A percentile compares a stretch with the other conserved stretches of the same genome.
These are phyloP conservation scores for Mycena vulgaris DNA, from an alignment of 768 basidiomycete genomes.

Conservation along the genomic window DNA sequence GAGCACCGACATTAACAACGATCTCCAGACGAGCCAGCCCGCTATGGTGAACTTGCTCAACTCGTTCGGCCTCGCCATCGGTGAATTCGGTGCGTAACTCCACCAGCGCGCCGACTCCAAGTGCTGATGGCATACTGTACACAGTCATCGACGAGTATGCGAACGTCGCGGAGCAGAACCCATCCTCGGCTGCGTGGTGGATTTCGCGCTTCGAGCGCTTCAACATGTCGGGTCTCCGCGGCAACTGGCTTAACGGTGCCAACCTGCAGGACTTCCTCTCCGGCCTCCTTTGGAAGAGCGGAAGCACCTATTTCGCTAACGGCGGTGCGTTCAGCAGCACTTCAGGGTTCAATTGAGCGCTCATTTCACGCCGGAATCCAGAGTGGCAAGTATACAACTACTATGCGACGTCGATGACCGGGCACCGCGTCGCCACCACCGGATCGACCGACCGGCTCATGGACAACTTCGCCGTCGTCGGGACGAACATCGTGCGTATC, in stretches of 20 bases:
- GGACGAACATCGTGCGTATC: constrained; percentile 40
- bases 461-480: constrained; percentile 42
- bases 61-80: constrained; percentile 29
- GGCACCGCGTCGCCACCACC: constrained; percentile 38
- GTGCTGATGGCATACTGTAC: background rate
- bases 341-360: too few species aligned
- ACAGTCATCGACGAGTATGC: constrained; percentile 42
- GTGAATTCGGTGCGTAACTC: constrained; percentile 31
- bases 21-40: constrained; percentile 39
- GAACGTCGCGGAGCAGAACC: constrained; percentile 36
- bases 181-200: constrained; percentile 41
- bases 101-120: background rate
- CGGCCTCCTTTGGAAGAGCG: constrained; percentile 40
- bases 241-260: constrained; percentile 41
- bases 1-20: constrained; percentile 40
- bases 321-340: constrained; percentile 39
- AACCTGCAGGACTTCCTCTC: constrained; percentile 39
- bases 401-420: constrained; percentile 42
- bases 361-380: too few species aligned
- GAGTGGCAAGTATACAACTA: constrained; percentile 43
- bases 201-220: constrained; percentile 41
- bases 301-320: constrained; percentile 40
- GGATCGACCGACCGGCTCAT: constrained; percentile 40
- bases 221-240: constrained; percentile 40
- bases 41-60: constrained; percentile 38